Evolutionary conservation across 2,329 filamentous ascomycete species (phyloP).

Genomic region (Sporothrix schenckii): DNA sequence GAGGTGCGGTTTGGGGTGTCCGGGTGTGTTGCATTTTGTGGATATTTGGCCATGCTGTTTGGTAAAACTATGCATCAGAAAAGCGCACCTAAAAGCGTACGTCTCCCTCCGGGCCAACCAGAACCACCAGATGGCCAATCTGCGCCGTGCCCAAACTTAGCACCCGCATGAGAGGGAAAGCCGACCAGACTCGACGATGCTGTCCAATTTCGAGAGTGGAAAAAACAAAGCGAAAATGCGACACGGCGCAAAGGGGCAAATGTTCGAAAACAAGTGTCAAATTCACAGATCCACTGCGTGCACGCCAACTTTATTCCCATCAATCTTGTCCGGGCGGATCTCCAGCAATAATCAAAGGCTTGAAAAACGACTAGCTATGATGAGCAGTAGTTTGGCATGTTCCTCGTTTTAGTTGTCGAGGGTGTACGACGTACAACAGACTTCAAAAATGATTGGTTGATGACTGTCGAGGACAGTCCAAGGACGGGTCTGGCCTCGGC

Average conservation of each 20-base stretch:
- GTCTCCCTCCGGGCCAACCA: conserved; percentile 5
- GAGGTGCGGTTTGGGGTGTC: neutral
- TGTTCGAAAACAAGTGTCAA: neutral
- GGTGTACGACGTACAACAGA: neutral
- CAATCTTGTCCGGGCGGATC: neutral
- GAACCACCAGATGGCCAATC: neutral
- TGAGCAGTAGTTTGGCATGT: too few relatives aligned
- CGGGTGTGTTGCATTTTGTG: conserved; percentile 18
- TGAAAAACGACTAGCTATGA: neutral
- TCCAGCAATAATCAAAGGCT: neutral
- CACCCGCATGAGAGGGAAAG: conserved; percentile 22
- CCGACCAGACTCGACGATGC: neutral
- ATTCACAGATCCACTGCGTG: neutral
- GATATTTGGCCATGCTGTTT: neutral
- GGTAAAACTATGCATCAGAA: conserved; percentile 1
- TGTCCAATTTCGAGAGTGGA: neutral
- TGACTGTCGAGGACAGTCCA: neutral
- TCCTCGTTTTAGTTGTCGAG: conserved; percentile 1
- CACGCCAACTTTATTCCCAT: neutral
- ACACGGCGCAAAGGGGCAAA: neutral
- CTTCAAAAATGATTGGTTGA: neutral
- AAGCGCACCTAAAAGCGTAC: conserved; percentile 1
- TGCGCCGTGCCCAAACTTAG: conserved; percentile 23
- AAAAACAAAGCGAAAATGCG: neutral
- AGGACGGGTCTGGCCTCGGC: neutral